Evolutionary conservation across 257 asterid genomes (phyloP).

Genomic region (Plantago ovata): DNA sequence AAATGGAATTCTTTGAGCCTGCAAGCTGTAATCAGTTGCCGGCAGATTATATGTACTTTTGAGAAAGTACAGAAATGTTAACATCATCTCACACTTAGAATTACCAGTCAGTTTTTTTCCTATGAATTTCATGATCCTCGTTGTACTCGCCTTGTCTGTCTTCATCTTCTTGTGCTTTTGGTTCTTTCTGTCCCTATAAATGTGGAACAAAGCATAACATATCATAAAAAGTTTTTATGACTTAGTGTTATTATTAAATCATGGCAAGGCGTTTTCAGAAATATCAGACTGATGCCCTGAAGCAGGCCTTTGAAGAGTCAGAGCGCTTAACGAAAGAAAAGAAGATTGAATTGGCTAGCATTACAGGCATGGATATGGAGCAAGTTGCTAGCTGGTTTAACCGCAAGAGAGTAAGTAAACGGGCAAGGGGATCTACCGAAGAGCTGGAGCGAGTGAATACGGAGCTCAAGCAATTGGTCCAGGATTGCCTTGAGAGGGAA

Average conservation of each 20-base stretch:
- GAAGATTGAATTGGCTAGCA: slow-evolving; percentile 16
- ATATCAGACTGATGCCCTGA: slow-evolving; percentile 19
- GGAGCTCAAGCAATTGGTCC: slow-evolving; percentile 14
- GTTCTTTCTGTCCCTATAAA: slow-evolving; percentile 8
- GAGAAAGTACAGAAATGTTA: too few relatives aligned
- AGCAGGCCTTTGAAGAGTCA: slow-evolving; percentile 19
- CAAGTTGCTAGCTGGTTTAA: slow-evolving; percentile 33
- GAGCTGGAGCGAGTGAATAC: slow-evolving; percentile 11
- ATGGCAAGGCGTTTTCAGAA: slow-evolving; percentile 25
- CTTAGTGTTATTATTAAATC: neutral
- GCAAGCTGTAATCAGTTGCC: too few relatives aligned
- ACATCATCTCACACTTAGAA: too few relatives aligned
- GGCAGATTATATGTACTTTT: too few relatives aligned
- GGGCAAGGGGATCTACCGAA: slow-evolving; percentile 5
- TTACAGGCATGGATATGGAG: slow-evolving; percentile 38
- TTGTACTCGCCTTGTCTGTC: slow-evolving; percentile 6
- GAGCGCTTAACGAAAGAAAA: slow-evolving; percentile 15
- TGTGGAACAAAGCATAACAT: neutral
- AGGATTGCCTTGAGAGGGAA: slow-evolving; percentile 12
- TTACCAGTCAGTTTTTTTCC: too few relatives aligned
- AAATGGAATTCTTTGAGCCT: too few relatives aligned
- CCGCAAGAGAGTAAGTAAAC: slow-evolving; percentile 21
- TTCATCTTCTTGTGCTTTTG: neutral
- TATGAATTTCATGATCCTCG: neutral
- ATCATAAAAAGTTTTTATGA: neutral